Evolutionary conservation across 768 basidiomycete genomes (phyloP).

Genomic region (Rhizopogon salebrosus): DNA sequence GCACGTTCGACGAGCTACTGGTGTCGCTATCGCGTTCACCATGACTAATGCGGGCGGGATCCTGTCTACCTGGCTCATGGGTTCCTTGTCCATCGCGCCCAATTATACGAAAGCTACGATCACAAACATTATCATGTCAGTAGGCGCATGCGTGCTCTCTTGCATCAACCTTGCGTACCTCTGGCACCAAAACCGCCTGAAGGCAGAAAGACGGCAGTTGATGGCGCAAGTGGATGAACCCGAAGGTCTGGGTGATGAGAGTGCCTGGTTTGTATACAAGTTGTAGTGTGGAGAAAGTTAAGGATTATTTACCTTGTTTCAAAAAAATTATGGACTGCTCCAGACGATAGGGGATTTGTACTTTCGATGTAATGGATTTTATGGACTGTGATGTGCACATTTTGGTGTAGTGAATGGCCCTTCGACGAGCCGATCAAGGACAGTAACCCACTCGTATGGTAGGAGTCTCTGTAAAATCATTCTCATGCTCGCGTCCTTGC

Average conservation of each 20-base stretch:
- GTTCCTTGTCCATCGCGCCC: slow-evolving; percentile 43
- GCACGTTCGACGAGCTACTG: slow-evolving; percentile 50
- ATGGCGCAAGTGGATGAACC: slow-evolving; percentile 31
- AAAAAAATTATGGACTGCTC: too few relatives aligned
- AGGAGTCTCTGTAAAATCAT: too few relatives aligned
- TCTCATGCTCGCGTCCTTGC: too few relatives aligned
- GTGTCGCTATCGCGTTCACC: slow-evolving; percentile 52
- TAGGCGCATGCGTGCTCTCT: slow-evolving; percentile 33
- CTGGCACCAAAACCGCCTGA: slow-evolving; percentile 39
- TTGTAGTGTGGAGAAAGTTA: slow-evolving; percentile 20
- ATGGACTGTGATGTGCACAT: too few relatives aligned
- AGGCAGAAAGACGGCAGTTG: slow-evolving; percentile 31
- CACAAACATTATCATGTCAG: slow-evolving; percentile 30
- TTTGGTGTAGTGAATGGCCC: too few relatives aligned
- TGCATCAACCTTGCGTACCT: slow-evolving; percentile 37
- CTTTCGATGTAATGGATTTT: too few relatives aligned
- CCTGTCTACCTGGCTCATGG: slow-evolving; percentile 56
- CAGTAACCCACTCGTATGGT: too few relatives aligned
- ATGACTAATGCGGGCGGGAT: slow-evolving; percentile 58
- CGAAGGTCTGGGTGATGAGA: slow-evolving; percentile 40
- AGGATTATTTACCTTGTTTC: too few relatives aligned
- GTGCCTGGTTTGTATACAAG: slow-evolving; percentile 52
- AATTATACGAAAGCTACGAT: slow-evolving; percentile 44
- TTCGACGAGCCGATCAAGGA: too few relatives aligned
- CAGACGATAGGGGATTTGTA: too few relatives aligned